Conservation (phyloP, 169 alveolate species). For the Cryptosporidium viatorum region DNA sequence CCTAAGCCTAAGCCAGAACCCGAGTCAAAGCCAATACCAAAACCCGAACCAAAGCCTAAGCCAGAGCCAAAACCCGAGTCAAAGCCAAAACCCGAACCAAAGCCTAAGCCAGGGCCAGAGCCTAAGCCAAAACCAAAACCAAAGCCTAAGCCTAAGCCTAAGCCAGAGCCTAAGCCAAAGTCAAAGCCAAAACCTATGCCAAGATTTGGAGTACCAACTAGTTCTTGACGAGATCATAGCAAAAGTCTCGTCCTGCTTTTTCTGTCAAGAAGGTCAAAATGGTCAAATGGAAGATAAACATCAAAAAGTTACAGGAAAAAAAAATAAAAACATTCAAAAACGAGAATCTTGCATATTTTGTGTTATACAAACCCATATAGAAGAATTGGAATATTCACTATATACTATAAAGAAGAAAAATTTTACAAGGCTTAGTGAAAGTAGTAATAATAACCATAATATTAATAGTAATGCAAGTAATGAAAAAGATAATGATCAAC, state of each 20-base stretch:
- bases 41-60: neutral
- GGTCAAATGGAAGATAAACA: neutral
- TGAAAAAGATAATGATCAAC: neutral
- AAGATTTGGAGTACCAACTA: neutral
- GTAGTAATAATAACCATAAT: neutral
- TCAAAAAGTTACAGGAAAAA: neutral
- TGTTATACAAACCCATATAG: constrained; percentile 24
- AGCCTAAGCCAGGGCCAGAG: too few species aligned
- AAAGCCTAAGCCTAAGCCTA: neutral
- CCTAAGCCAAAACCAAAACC: too few species aligned
- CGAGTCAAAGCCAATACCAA: neutral
- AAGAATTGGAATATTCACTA: constrained; percentile 28
- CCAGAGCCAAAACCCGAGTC: neutral
- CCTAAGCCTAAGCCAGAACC: neutral
- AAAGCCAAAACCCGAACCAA: neutral
- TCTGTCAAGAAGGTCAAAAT: neutral
- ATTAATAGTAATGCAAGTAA: neutral
- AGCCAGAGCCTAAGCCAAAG: too few species aligned
- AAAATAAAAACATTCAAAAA: neutral
- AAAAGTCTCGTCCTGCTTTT: constrained; percentile 38
- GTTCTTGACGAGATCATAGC: constrained; percentile 20
- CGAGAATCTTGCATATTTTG: constrained; percentile 29
- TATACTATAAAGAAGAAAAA: constrained; percentile 40
- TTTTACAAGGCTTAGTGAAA: neutral
- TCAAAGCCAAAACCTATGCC: neutral